phyloP scores from a whole-genome alignment of 176 grass and related monocot species.

The Phoenix roebelenii region DNA sequence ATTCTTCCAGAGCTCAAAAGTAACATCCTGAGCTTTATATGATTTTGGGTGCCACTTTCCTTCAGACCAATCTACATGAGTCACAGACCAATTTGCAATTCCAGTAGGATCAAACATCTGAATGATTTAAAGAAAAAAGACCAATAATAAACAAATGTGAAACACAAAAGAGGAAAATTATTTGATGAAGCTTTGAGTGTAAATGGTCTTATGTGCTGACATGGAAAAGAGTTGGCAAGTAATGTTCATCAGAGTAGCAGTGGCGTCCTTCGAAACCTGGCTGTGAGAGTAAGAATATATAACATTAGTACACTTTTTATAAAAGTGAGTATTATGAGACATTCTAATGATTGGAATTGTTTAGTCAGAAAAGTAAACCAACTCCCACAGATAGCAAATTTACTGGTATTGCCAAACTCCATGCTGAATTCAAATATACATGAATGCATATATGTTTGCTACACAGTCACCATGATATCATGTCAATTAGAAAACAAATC shows the following conservation, averaged over 20 bases:
- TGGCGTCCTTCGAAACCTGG: conserved; percentile 76
- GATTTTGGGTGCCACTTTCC: conserved; percentile 96
- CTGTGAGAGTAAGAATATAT: conserved; percentile 38
- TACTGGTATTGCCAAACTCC: too few relatives aligned
- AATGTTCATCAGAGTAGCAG: conserved; percentile 90
- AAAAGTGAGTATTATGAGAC: not conserved
- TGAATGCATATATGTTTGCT: too few relatives aligned
- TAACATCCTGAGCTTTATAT: conserved; percentile 63
- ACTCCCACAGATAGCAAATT: too few relatives aligned
- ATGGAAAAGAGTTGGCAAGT: conserved; percentile 72
- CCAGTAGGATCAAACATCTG: conserved; percentile 87
- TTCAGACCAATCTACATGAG: conserved; percentile 93
- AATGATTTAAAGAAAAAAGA: not conserved
- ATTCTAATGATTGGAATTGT: too few relatives aligned
- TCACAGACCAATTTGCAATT: conserved; percentile 88
- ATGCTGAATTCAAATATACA: too few relatives aligned
- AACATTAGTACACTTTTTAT: conserved; percentile 2
- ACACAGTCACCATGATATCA: too few relatives aligned
- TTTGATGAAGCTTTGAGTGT: not conserved
- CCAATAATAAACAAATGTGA: not conserved
- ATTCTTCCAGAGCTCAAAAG: conserved; percentile 71
- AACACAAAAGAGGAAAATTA: not conserved
- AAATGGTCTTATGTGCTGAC: conserved; percentile 35
- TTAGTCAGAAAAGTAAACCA: too few relatives aligned
- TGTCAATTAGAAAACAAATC: too few relatives aligned